Evolutionary conservation across 371 early-diverging fungal genomes (phyloP), one percentile per base, ranked within the genome.

Genomic region (Funneliformis caledonium): DNA sequence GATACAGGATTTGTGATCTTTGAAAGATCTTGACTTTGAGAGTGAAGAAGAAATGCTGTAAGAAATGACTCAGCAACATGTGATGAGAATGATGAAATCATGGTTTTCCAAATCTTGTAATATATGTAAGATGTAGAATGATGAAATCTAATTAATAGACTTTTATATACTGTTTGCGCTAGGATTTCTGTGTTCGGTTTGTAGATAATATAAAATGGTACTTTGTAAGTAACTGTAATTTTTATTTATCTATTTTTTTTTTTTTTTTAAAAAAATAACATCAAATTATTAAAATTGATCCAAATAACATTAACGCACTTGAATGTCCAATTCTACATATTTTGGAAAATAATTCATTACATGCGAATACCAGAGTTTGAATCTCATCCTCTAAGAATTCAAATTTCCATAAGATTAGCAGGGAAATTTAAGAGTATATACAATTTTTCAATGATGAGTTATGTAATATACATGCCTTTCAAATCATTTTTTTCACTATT

Each of bases 281-380:
- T 26, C 26, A 26, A 33, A 9, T 26, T 52, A 33, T 31, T 50
- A 78, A 19, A 47, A 67, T 26, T 61, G 6, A 43, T 16, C 67
- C 12, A 64, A 74, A 45, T n/a, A 62, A n/a, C 16, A 31, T n/a
- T 45, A n/a, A 60, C 72, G 16, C 70, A 79, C 80, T 70, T 37
- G 80, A 68, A 33, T 79, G 80, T 7, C 80, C 80, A 59, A 68
- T 70, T 19, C 61, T 68, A 22, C 80, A 79, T 43, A 79, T 79
- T 70, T 79, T 79, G 16, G 80, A 70, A 14, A 79, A 43, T 65
- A 79, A n/a, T 52, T 79, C 80, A 14, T 22, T 26, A n/a, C 26
- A 70, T 9, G 80, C 80, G 14, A 79, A 79, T 59, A 65, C 47
- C 9, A 70, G 12, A 2, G 31, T 60, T 43, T 78, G 52, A 22